Base-by-base conservation (phyloP, 169 alveolate species). In the Plasmodium relictum region DNA sequence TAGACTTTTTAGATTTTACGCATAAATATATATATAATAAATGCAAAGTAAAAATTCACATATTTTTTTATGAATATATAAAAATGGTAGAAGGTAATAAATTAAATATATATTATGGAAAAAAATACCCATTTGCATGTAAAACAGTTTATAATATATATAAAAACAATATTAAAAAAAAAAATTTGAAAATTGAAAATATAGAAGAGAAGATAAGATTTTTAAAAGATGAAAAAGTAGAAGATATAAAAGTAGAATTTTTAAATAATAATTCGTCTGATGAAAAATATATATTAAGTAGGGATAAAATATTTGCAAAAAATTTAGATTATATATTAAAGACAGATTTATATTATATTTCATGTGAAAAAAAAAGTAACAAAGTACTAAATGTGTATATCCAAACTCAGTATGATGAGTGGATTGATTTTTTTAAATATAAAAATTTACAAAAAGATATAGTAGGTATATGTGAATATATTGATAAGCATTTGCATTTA, bases 381-480 rank as follows among this genome's bases (percentile, higher is more conserved):
- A 50, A 68, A 39, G 45, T 56, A 8, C 16, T 48, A 12, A 58
- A 45, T 48, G 87, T 70, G 7, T 86, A 48, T 71, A 24, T 69
- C 2, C 92, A 86, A 52, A 42, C 88, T 1, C 92, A 72, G 7
- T 86, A 86, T 74, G 74, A 86, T n/a, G 92, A 86, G 10, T 86
- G 92, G 92, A 18, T 86, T 14, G 87, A 86, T 59, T 86, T 70
- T 63, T 61, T 59, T 39, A 44, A 69, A 22, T 22, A 37, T 24
- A 86, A 71, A 59, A 52, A 86, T 44, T 8, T 61, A 10, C 65
- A 69, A 18, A 52, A 71, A 71, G 70, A 86, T 59, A 71, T 66
- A 26, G 37, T 14, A 45, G 16, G 14, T 18, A 42, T 69, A 4
- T 86, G 92, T 86, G 87, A 71, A 7, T 37, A 71, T 63, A 20